A percentile compares a stretch with the other conserved stretches of the same genome.
Evolutionary conservation across 345 rosid genomes (phyloP).

Genomic region (Psidium guajava): DNA sequence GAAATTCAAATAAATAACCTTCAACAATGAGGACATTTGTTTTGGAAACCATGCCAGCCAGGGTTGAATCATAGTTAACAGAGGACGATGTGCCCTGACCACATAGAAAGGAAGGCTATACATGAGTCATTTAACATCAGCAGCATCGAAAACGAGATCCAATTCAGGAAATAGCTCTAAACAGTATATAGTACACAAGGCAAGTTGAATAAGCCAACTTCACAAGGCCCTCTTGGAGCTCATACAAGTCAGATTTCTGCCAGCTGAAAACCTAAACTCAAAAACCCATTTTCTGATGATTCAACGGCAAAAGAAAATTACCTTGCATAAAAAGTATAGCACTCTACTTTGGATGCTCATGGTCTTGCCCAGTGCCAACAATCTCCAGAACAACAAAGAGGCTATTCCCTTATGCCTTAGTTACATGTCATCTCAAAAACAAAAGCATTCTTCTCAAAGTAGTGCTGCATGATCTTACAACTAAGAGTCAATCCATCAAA

Average conservation of each 20-base stretch:
- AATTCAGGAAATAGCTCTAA: not conserved
- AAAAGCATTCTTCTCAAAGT: not conserved
- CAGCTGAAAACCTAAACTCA: not conserved
- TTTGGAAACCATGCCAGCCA: slow-evolving; percentile 66
- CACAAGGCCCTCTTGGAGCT: not conserved
- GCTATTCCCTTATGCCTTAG: not conserved
- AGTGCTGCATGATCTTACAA: not conserved
- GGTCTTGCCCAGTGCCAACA: not conserved
- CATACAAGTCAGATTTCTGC: not conserved
- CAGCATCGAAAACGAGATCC: not conserved
- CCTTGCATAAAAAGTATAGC: not conserved
- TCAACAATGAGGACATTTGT: slow-evolving; percentile 74
- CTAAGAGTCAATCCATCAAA: not conserved
- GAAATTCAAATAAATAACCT: slow-evolving; percentile 93
- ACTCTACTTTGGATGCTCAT: not conserved
- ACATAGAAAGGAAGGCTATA: slow-evolving; percentile 1
- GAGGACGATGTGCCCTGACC: slow-evolving; percentile 83
- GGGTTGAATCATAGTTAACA: slow-evolving; percentile 58
- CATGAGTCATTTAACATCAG: not conserved
- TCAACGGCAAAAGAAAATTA: not conserved
- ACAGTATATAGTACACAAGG: not conserved
- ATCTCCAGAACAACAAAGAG: not conserved
- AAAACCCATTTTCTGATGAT: not conserved
- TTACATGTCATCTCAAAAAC: not conserved
- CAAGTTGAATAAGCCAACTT: not conserved